Conservation (phyloP, 73 alveolate species). For the Tetrahymena elliotti region DNA sequence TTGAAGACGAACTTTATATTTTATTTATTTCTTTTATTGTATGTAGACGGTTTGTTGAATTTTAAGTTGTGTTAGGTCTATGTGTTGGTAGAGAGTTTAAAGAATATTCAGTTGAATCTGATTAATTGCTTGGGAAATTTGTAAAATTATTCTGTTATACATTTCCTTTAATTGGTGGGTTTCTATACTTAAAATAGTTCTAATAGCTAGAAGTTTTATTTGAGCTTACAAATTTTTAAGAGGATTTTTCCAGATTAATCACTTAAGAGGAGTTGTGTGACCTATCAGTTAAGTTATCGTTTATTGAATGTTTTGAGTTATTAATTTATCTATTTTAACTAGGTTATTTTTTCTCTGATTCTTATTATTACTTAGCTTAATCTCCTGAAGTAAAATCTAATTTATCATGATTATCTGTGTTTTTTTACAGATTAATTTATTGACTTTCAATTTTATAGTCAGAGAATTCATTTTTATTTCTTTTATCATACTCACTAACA, state of each 20-base stretch:
- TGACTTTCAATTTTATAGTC: too few relatives aligned
- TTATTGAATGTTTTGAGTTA: neutral
- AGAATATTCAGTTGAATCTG: neutral
- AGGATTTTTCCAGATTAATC: neutral
- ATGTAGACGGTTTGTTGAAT: neutral
- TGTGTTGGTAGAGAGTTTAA: neutral
- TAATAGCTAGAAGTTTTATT: neutral
- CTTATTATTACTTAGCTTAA: neutral
- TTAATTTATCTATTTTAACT: neutral
- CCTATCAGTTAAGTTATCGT: neutral
- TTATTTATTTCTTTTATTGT: neutral
- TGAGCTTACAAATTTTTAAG: too few relatives aligned
- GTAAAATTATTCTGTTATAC: neutral
- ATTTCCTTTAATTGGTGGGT: neutral
- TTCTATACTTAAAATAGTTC: neutral
- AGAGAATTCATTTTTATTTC: neutral
- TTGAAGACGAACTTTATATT: neutral
- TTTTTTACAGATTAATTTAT: too few relatives aligned
- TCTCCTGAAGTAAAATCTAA: neutral
- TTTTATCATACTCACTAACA: neutral
- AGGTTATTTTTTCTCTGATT: neutral
- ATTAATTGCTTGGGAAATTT: neutral
- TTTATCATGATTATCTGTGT: neutral
- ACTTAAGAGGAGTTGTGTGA: neutral
- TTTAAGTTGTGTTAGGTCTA: neutral